Percentiles rank a stretch among this genome's conserved stretches.
These are phyloP conservation scores for Hygrophila difformis DNA, from an alignment of 257 asterid genomes.

Conservation along the genomic window DNA sequence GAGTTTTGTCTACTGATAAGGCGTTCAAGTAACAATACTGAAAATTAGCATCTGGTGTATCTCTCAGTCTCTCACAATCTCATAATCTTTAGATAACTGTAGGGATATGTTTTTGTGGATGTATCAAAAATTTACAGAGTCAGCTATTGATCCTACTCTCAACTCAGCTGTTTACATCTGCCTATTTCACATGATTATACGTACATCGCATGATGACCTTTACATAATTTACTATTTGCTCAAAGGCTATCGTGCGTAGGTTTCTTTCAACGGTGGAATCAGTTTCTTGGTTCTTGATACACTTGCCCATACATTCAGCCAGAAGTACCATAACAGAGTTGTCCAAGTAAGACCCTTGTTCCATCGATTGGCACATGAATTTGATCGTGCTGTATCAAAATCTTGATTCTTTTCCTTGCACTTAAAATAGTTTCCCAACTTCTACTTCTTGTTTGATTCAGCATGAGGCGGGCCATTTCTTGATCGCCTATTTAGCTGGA, in stretches of 20 bases:
- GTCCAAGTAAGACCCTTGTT: constrained; percentile 46
- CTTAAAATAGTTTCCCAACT: too few relatives aligned
- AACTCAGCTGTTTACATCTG: not conserved
- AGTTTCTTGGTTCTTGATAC: constrained; percentile 85
- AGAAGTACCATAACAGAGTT: constrained; percentile 86
- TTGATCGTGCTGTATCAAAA: too few relatives aligned
- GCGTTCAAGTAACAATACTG: too few relatives aligned
- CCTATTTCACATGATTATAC: constrained; percentile 2
- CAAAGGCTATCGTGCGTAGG: constrained; percentile 46
- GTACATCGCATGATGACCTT: constrained; percentile 12
- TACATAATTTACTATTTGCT: constrained; percentile 26
- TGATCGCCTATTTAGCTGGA: constrained; percentile 91
- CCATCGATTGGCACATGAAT: not conserved
- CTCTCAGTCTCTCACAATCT: not conserved
- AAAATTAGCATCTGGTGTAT: too few relatives aligned
- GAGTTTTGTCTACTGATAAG: too few relatives aligned
- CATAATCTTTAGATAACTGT: not conserved
- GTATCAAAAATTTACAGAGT: not conserved
- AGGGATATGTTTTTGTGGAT: not conserved
- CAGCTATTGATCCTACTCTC: not conserved
- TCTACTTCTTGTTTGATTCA: constrained; percentile 21
- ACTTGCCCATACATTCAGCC: constrained; percentile 77
- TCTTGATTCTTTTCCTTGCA: too few relatives aligned
- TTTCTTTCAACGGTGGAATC: constrained; percentile 71
- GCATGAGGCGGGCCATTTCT: constrained; percentile 99